Conservation (phyloP, 768 basidiomycete genomes). For the Leccinum truebloodii region DNA sequence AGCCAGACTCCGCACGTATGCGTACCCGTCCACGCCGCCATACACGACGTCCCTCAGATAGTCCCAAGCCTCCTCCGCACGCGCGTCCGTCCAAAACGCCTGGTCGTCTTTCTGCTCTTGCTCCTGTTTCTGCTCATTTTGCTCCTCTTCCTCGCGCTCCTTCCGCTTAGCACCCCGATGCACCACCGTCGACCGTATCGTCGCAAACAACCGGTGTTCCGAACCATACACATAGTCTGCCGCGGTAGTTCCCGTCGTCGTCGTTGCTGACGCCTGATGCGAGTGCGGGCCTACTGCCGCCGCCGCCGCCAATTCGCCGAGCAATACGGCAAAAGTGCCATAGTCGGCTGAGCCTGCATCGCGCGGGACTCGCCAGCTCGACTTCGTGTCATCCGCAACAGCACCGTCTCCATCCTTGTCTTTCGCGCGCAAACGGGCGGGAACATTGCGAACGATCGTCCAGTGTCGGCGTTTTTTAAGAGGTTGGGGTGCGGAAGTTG, state of each 20-base stretch:
- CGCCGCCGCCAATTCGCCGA: neutral
- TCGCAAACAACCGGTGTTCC: constrained; percentile 32
- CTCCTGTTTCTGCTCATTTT: neutral
- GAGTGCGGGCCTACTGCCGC: neutral
- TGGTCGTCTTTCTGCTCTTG: constrained; percentile 16
- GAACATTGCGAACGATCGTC: constrained; percentile 54
- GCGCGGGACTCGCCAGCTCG: constrained; percentile 50
- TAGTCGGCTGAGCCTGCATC: constrained; percentile 59
- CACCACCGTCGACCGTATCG: constrained; percentile 40
- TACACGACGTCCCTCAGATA: constrained; percentile 76
- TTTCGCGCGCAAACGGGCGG: constrained; percentile 47
- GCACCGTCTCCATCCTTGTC: constrained; percentile 51
- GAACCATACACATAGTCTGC: constrained; percentile 16
- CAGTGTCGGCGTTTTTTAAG: constrained; percentile 54
- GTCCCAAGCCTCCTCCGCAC: constrained; percentile 58
- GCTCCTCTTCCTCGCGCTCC: constrained; percentile 15
- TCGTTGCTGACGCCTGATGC: neutral
- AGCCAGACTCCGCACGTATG: constrained; percentile 75
- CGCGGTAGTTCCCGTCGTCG: neutral
- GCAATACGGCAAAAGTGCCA: constrained; percentile 45
- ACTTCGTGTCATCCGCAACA: constrained; percentile 29
- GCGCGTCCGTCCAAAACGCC: constrained; percentile 49
- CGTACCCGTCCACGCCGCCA: constrained; percentile 74
- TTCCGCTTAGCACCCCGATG: constrained; percentile 20
- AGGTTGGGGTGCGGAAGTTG: constrained; percentile 1